Evolutionary conservation across 768 basidiomycete genomes (phyloP).

Genomic region (Suillus placidus): DNA sequence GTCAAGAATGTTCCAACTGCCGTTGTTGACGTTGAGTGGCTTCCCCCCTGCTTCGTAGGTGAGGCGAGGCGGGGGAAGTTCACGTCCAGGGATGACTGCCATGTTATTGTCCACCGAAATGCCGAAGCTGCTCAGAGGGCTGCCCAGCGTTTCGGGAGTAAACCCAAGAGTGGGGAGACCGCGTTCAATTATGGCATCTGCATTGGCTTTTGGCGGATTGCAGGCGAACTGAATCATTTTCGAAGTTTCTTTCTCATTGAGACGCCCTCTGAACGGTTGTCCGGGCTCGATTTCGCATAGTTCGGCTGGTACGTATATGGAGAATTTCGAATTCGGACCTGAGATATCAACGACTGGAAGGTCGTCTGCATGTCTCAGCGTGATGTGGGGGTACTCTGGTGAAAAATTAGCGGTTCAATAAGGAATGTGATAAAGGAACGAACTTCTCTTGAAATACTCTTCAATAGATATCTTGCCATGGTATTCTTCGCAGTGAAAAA

Average conservation of each 20-base stretch:
- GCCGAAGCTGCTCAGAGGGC: constrained; percentile 55
- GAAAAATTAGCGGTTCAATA: constrained; percentile 17
- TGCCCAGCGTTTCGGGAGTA: constrained; percentile 33
- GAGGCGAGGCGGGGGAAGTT: constrained; percentile 61
- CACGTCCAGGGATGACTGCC: constrained; percentile 64
- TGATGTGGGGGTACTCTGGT: constrained; percentile 58
- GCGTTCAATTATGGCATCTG: constrained; percentile 54
- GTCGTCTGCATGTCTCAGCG: constrained; percentile 46
- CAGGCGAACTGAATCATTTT: constrained; percentile 73
- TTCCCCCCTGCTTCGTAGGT: constrained; percentile 50
- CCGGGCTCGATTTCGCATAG: constrained; percentile 65
- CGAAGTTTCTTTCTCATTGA: constrained; percentile 60
- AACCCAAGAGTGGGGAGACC: constrained; percentile 64
- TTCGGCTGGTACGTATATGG: constrained; percentile 64
- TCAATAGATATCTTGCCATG: constrained; percentile 60
- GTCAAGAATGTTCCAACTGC: constrained; percentile 76
- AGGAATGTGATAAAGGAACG: constrained; percentile 24
- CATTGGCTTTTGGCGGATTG: constrained; percentile 62
- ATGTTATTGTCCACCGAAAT: constrained; percentile 58
- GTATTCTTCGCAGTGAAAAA: constrained; percentile 61
- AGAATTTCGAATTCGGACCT: constrained; percentile 31
- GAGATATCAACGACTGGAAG: constrained; percentile 61
- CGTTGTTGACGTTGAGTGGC: constrained; percentile 50
- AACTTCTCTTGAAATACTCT: constrained; percentile 65
- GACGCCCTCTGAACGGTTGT: constrained; percentile 60